Base-by-base conservation (phyloP, 129 eudicot genomes). In the Chrysanthemum seticuspe region DNA sequence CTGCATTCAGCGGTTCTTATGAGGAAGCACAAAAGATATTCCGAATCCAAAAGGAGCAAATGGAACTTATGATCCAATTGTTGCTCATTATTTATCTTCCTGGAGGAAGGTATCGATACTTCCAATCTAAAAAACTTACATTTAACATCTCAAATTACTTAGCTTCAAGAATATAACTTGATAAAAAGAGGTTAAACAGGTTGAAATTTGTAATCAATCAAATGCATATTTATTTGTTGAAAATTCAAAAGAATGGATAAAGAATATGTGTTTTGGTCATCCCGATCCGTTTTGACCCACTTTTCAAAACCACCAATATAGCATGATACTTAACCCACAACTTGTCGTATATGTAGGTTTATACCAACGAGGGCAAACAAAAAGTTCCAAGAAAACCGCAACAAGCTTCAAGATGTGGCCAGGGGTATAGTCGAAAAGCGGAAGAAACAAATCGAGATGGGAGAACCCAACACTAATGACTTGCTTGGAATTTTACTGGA, bases 31-130 rank as follows among this genome's bases (percentile, higher is more conserved):
- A 67, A 11, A 81, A 55, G 6, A 78, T 81, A 59, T 85, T 81
- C 34, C 65, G 25, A 23, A 81, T 85, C 27, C 81, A 65, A 63
- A 81, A 68, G 72, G 89, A 85, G 25, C 86, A 81, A 76, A 70
- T 56, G 50, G 40, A 70, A 12, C 74, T 74, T 27, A 62, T 21
- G 12, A 9, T 67, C 2, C 74, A 75, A 16, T 45, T 59, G 16
- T n/a, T 74, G 9, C 27, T 49, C 48, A 65, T 74, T 2, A 13
- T 53, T 66, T 52, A 62, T 61, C 10, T 78, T 45, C 85, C 85
- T 0, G 85, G 86, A 70, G 71, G 77, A 75, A 81, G 89, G 88
- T 84, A 70, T 62, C 10, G 21, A 51, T 13, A 15, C 47, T 40
- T 40, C 47, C 47, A 40, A 2, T 6, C 1, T 7, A 40, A 40